A percentile compares a stretch with the other conserved stretches of the same genome.
Evolutionary conservation across 495 filamentous ascomycete genomes (phyloP).

Genomic region (Lasiosphaeria miniovina): DNA sequence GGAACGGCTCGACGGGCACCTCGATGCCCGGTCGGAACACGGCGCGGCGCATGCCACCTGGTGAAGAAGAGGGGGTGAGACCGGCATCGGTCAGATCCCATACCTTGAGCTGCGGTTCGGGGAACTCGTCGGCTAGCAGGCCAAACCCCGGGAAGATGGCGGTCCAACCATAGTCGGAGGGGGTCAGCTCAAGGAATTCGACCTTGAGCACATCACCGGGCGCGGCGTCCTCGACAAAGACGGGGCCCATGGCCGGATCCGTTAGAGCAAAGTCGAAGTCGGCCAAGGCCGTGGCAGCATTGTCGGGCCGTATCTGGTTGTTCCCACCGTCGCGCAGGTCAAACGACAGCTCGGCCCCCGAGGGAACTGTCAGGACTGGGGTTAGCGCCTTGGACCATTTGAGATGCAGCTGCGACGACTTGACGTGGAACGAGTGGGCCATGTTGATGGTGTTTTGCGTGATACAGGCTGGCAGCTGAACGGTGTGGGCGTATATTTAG

Average conservation of each 20-base stretch:
- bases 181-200: slow-evolving; percentile 42
- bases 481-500: too few species aligned
- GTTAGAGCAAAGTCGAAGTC: slow-evolving; percentile 42
- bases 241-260: slow-evolving; percentile 50
- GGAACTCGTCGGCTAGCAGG: slow-evolving; percentile 47
- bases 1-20: slow-evolving; percentile 48
- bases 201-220: slow-evolving; percentile 52
- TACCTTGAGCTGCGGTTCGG: slow-evolving; percentile 43
- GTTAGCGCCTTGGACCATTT: slow-evolving; percentile 48
- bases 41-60: slow-evolving; percentile 28
- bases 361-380: slow-evolving; percentile 45
- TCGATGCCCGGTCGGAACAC: slow-evolving; percentile 43
- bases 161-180: slow-evolving; percentile 51
- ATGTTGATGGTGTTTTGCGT: not conserved
- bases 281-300: slow-evolving; percentile 38
- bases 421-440: slow-evolving; percentile 38
- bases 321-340: slow-evolving; percentile 52
- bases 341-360: slow-evolving; percentile 44
- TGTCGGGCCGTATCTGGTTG: slow-evolving; percentile 43
- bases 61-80: not conserved
- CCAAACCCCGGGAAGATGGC: slow-evolving; percentile 51
- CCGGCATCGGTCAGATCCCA: slow-evolving; percentile 40
- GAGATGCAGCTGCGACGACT: slow-evolving; percentile 41
- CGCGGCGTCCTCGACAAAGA: slow-evolving; percentile 43
- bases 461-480: too few species aligned